phyloP scores from a whole-genome alignment of 768 basidiomycete genomes.

The Russula sp. region DNA sequence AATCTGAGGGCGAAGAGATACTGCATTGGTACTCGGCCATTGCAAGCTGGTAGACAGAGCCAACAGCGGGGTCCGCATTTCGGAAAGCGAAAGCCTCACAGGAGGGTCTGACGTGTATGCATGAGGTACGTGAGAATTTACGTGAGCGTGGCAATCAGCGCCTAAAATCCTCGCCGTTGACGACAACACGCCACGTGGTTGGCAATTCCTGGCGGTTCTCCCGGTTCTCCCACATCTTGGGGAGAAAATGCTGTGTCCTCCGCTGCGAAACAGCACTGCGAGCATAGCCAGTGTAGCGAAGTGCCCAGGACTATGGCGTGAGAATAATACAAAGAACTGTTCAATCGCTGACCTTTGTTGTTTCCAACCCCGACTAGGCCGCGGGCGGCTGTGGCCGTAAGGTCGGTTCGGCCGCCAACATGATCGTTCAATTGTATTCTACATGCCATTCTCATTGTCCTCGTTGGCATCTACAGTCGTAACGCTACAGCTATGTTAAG shows the following conservation, averaged over 20 bases:
- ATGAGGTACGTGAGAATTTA: not conserved
- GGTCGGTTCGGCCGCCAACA: not conserved
- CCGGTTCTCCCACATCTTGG: not conserved
- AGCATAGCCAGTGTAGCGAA: not conserved
- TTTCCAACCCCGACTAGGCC: slow-evolving; percentile 7
- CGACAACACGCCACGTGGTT: not conserved
- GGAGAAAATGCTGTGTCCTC: not conserved
- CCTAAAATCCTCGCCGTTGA: not conserved
- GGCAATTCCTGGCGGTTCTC: not conserved
- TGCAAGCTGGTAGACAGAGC: no score
- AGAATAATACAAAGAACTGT: not conserved
- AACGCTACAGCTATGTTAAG: slow-evolving; percentile 14
- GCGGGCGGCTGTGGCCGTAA: not conserved
- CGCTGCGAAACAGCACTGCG: not conserved
- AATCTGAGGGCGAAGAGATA: no score
- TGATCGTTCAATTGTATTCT: not conserved
- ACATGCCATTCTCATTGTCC: not conserved
- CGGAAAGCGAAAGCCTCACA: no score
- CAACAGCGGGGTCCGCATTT: no score
- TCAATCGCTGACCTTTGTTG: slow-evolving; percentile 12
- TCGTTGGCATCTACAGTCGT: slow-evolving; percentile 1
- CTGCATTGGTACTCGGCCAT: no score
- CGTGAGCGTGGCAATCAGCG: not conserved
- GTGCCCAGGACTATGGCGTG: not conserved
- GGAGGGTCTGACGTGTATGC: no score